These are phyloP conservation scores for Fusarium staphyleae DNA, from an alignment of 2,329 filamentous ascomycete species.

Conservation along the genomic window DNA sequence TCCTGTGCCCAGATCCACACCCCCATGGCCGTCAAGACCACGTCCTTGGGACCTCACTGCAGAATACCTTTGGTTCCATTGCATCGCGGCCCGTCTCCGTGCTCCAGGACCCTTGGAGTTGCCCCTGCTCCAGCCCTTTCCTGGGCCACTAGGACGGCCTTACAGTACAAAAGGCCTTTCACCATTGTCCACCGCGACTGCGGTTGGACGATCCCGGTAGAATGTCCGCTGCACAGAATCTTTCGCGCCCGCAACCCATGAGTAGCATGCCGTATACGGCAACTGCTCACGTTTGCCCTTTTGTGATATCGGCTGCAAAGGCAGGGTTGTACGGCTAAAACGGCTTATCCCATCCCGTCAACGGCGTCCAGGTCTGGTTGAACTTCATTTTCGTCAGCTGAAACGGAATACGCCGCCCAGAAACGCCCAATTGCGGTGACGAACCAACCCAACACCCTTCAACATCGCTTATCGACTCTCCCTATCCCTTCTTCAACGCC, in stretches of 20 bases:
- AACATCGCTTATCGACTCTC: background rate
- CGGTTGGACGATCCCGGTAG: background rate
- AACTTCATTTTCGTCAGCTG: no score
- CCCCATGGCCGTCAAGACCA: background rate
- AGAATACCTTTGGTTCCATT: slow-evolving; percentile 6
- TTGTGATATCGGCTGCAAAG: slow-evolving; percentile 2
- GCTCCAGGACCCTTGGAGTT: slow-evolving; percentile 11
- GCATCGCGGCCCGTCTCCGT: slow-evolving; percentile 6
- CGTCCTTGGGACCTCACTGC: background rate
- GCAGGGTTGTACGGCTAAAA: no score
- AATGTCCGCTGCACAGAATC: slow-evolving; percentile 18
- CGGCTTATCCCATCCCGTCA: background rate
- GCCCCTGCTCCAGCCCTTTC: slow-evolving; percentile 8
- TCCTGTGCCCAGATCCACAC: slow-evolving; percentile 12
- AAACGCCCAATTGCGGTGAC: background rate
- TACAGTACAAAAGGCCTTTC: background rate
- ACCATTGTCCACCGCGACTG: background rate
- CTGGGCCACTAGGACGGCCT: background rate
- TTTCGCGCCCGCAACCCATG: background rate
- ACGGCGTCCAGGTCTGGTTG: no score
- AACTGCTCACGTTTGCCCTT: slow-evolving; percentile 24
- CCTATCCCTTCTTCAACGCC: background rate
- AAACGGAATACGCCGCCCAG: background rate
- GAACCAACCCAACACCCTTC: background rate
- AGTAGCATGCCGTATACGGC: slow-evolving; percentile 9